Evolutionary conservation across 345 rosid genomes (phyloP).

Genomic region (Garcia nutans): DNA sequence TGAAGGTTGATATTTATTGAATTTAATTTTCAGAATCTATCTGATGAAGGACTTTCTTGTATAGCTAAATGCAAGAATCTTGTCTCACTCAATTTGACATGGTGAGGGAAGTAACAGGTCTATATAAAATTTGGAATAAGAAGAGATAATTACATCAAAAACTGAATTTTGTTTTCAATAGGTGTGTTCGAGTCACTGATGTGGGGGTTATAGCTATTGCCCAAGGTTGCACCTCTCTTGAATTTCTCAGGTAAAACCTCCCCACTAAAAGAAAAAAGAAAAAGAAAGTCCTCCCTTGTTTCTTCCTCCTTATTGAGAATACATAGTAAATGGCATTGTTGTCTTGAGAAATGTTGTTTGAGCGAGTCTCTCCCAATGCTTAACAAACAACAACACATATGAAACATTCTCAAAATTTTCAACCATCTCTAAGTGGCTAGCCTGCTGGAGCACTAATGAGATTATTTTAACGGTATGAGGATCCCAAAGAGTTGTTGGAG

Average conservation of each 20-base stretch:
- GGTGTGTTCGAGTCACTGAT: constrained; percentile 86
- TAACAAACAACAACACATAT: background rate
- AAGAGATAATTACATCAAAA: constrained; percentile 13
- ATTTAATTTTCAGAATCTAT: constrained; percentile 60
- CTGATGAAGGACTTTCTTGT: constrained; percentile 74
- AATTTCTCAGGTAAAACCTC: constrained; percentile 64
- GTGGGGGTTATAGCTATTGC: constrained; percentile 70
- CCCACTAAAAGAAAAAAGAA: too few relatives aligned
- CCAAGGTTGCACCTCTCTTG: constrained; percentile 69
- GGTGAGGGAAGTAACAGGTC: constrained; percentile 44
- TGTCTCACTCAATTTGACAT: constrained; percentile 74
- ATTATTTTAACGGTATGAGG: background rate
- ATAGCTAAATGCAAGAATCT: constrained; percentile 75
- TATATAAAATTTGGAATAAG: constrained; percentile 4
- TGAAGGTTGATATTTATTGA: constrained; percentile 9
- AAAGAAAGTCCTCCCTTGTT: background rate
- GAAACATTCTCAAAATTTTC: background rate
- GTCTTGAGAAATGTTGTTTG: background rate
- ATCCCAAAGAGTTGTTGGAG: too few relatives aligned
- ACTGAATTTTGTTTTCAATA: constrained; percentile 27
- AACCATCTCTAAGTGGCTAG: background rate
- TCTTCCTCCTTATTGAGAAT: background rate
- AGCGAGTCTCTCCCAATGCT: background rate
- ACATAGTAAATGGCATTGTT: background rate
- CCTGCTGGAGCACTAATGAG: background rate